A percentile compares a stretch with the other conserved stretches of the same genome.
These are phyloP conservation scores for Alternaria panax DNA, from an alignment of 2,329 filamentous ascomycete species.

Conservation along the genomic window DNA sequence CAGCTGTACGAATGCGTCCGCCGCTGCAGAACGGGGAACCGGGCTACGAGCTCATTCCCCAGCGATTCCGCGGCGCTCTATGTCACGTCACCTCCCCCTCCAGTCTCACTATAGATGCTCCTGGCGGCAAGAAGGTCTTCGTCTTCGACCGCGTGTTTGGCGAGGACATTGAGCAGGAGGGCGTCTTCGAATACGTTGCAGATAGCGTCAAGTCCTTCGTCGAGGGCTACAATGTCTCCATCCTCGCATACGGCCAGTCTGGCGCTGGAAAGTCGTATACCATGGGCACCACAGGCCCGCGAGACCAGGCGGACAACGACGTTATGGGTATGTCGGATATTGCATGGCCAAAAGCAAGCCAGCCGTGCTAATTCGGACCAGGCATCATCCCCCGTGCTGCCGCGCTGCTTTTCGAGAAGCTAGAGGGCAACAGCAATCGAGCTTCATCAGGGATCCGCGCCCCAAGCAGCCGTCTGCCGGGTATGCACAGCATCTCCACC, in stretches of 20 bases:
- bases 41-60: slow-evolving; percentile 92
- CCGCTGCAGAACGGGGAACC: slow-evolving; percentile 84
- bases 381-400: slow-evolving; percentile 96
- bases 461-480: slow-evolving; percentile 68
- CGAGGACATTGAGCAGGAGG: slow-evolving; percentile 82
- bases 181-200: slow-evolving; percentile 90
- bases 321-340: slow-evolving; percentile 74
- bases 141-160: slow-evolving; percentile 96
- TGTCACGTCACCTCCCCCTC: slow-evolving; percentile 88
- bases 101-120: slow-evolving; percentile 85
- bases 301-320: slow-evolving; percentile 73
- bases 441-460: slow-evolving; percentile 78
- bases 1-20: slow-evolving; percentile 92
- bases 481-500: slow-evolving; percentile 53
- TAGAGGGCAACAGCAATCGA: slow-evolving; percentile 69
- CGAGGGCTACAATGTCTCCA: slow-evolving; percentile 97
- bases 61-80: slow-evolving; percentile 91
- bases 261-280: slow-evolving; percentile 98
- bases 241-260: slow-evolving; percentile 96
- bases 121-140: slow-evolving; percentile 92
- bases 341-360: neutral
- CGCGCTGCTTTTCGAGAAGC: slow-evolving; percentile 83
- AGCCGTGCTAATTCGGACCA: slow-evolving; percentile 51
- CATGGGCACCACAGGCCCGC: slow-evolving; percentile 92
- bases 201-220: slow-evolving; percentile 91